Evolutionary conservation across 1,284 basidiomycete species (phyloP).

Genomic region (Ustilago bromivora): DNA sequence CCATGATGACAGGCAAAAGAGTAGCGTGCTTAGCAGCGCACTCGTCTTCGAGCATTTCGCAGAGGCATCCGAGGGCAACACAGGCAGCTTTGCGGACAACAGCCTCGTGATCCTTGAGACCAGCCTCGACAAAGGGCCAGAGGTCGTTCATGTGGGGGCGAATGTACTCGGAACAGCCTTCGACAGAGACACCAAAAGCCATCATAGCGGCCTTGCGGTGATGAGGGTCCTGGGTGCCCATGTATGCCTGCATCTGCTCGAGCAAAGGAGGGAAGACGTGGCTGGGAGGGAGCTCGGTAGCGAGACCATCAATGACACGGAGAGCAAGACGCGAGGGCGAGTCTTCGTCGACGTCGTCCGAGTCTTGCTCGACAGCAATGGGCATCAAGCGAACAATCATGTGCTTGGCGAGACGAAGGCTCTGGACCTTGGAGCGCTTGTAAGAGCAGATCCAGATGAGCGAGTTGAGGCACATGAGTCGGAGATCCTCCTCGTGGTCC

Average conservation of each 20-base stretch:
- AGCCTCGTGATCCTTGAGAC: conserved; percentile 85
- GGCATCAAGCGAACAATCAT: conserved; percentile 94
- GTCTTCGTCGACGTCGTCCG: conserved; percentile 86
- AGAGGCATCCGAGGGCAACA: conserved; percentile 93
- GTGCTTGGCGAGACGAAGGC: conserved; percentile 83
- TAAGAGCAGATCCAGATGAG: conserved; percentile 91
- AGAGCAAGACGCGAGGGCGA: conserved; percentile 92
- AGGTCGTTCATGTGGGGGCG: conserved; percentile 90
- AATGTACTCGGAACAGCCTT: conserved; percentile 98
- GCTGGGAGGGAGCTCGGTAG: conserved; percentile 90
- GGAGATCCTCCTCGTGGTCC: conserved; percentile 82
- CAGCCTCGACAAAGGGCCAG: conserved; percentile 93
- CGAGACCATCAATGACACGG: conserved; percentile 92
- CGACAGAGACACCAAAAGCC: conserved; percentile 93
- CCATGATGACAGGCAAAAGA: conserved; percentile 79
- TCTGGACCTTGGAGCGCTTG: conserved; percentile 96
- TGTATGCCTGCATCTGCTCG: conserved; percentile 71
- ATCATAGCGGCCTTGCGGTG: conserved; percentile 93
- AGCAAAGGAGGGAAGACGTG: conserved; percentile 97
- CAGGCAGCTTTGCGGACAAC: conserved; percentile 94
- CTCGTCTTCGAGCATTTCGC: conserved; percentile 97
- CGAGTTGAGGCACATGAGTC: conserved; percentile 91
- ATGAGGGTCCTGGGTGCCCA: conserved; percentile 71
- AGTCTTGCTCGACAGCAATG: conserved; percentile 88
- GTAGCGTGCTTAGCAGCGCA: conserved; percentile 85